Conservation (phyloP, 441 rosid genomes). For the Flueggea neowawraea region DNA sequence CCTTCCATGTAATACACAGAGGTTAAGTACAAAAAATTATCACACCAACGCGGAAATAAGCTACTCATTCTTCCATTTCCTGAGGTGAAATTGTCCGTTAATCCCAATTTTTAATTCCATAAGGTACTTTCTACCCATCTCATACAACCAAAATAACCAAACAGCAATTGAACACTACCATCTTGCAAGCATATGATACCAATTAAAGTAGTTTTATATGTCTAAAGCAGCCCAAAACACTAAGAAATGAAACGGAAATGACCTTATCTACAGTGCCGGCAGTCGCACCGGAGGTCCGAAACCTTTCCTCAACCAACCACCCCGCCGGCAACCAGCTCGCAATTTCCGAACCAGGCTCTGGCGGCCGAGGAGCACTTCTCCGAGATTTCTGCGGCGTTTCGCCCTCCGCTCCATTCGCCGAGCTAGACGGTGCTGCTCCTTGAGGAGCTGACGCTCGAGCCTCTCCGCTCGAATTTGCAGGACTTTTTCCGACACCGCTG, state of each 20-base stretch:
- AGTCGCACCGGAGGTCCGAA: conserved; percentile 59
- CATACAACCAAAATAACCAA: too few relatives aligned
- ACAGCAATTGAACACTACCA: too few relatives aligned
- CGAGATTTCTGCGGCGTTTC: conserved; percentile 13
- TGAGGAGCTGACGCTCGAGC: conserved; percentile 7
- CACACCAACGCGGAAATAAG: too few relatives aligned
- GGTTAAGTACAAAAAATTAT: too few relatives aligned
- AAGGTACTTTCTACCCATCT: too few relatives aligned
- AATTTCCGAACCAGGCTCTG: conserved; percentile 20
- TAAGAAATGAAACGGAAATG: neutral
- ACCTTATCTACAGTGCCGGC: conserved; percentile 81
- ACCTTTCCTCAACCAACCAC: conserved; percentile 64
- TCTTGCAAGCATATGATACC: too few relatives aligned
- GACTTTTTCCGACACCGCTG: conserved; percentile 12
- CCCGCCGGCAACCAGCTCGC: conserved; percentile 65
- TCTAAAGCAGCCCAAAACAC: too few relatives aligned
- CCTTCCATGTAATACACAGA: too few relatives aligned
- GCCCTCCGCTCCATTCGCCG: neutral
- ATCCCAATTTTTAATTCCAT: too few relatives aligned
- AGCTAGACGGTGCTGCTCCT: neutral
- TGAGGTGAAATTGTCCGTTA: too few relatives aligned
- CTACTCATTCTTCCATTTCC: too few relatives aligned
- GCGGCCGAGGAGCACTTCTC: conserved; percentile 8
- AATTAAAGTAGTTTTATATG: too few relatives aligned
- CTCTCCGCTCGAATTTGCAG: neutral